Evolutionary conservation across 2,329 filamentous ascomycete genomes (phyloP).

Genomic region (Pseudogymnoascus sp.): DNA sequence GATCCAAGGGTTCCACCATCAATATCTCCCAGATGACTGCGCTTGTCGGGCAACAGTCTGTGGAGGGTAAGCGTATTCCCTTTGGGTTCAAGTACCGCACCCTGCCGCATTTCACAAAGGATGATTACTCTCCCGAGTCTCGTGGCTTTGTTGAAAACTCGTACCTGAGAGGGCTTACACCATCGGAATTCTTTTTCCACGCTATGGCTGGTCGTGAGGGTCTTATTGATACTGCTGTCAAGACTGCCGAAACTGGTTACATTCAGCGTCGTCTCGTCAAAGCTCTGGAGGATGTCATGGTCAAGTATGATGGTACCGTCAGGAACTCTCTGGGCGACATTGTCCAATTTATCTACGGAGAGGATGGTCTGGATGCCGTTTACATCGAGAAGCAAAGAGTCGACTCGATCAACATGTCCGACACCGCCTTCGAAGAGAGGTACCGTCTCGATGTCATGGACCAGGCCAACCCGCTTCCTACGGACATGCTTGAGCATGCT

Average conservation of each 20-base stretch:
- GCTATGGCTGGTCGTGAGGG: constrained; percentile 99
- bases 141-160: constrained; percentile 98
- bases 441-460: constrained; percentile 87
- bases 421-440: constrained; percentile 67
- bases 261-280: constrained; percentile 98
- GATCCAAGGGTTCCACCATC: constrained; percentile 97
- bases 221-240: constrained; percentile 98
- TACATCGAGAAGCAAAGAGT: constrained; percentile 90
- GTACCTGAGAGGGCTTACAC: constrained; percentile 89
- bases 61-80: constrained; percentile 97
- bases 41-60: constrained; percentile 93
- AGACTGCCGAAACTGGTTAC: constrained; percentile 98
- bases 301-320: constrained; percentile 94
- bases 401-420: constrained; percentile 74
- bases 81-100: constrained; percentile 99
- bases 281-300: constrained; percentile 93
- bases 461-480: constrained; percentile 42
- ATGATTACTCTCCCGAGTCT: constrained; percentile 95
- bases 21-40: constrained; percentile 99
- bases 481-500: constrained; percentile 78
- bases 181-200: constrained; percentile 98
- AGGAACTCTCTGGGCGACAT: constrained; percentile 95
- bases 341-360: constrained; percentile 94
- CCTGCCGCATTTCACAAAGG: constrained; percentile 95
- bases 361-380: constrained; percentile 90